Base-by-base conservation (phyloP, 2,329 filamentous ascomycete genomes). In the Fusarium xylarioides region DNA sequence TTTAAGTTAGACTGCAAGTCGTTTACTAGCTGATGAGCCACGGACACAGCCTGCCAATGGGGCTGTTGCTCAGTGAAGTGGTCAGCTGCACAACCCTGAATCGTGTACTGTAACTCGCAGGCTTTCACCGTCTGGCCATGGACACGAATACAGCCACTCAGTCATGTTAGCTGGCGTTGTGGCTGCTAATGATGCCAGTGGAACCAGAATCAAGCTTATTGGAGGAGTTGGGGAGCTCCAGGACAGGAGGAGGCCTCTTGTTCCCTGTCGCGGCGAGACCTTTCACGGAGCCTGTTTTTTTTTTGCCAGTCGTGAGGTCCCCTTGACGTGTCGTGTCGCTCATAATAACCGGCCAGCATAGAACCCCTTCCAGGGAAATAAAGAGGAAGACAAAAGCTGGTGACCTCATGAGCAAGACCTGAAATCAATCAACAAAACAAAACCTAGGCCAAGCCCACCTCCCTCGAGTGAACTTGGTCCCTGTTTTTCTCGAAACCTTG, bases 231-330 rank as follows among this genome's bases (percentile, higher is more conserved):
- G 49, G n/a, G 49, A 44, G 52, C 34, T 38, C 58, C 40, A 59
- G 60, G 52, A 63, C 42, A 49, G 21, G 52, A 59, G 70, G 70
- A 73, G 71, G 71, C 71, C 71, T 73, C 70, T 70, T 38, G 26
- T 66, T 44, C 54, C 60, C 38, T 70, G 37, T 47, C 38, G 30
- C 37, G 10, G 52, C 49, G n/a, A 35, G 43, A 46, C 43, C 34
- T 44, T 61, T 26, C 38, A 18, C 40, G 15, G 47, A 64, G 42
- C 47, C 32, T 61, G 52, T 47, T 46, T 38, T 38, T n/a, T n/a
- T 49, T 23, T 47, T 52, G 34, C 55, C 66, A 60, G 30, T 34
- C 44, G 38, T 40, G 42, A 54, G 50, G 68, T 62, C 42, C 53
- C 64, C 42, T 68, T 65, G 69, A 72, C 70, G 70, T 67, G 66